Evolutionary conservation across 2,329 filamentous ascomycete genomes (phyloP).

Genomic region (Claviceps sorghi): DNA sequence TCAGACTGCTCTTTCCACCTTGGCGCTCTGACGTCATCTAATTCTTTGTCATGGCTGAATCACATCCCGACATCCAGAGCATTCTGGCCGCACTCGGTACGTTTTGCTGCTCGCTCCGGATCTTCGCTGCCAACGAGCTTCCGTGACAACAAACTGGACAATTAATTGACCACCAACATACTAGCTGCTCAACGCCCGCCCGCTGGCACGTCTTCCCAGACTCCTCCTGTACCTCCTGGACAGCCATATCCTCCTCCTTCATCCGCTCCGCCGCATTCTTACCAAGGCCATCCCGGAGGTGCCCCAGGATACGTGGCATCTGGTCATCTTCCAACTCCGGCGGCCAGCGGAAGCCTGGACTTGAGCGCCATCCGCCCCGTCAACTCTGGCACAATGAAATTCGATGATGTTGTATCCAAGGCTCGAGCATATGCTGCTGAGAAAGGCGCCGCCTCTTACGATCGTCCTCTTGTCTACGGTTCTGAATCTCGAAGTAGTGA

Average conservation of each 20-base stretch:
- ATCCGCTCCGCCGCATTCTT: slow-evolving; percentile 19
- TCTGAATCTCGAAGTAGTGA: slow-evolving; percentile 20
- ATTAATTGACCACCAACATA: slow-evolving; percentile 1
- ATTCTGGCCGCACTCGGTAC: slow-evolving; percentile 35
- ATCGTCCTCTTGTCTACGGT: slow-evolving; percentile 36
- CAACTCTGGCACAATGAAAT: slow-evolving; percentile 67
- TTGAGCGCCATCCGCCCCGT: slow-evolving; percentile 66
- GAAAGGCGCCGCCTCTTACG: slow-evolving; percentile 54
- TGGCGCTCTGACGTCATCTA: not conserved
- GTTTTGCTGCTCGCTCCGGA: slow-evolving; percentile 8
- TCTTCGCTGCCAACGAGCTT: not conserved
- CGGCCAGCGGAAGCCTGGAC: slow-evolving; percentile 62
- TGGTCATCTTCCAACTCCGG: slow-evolving; percentile 49
- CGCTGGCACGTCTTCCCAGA: slow-evolving; percentile 27
- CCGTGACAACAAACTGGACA: too few relatives aligned
- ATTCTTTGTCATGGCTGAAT: slow-evolving; percentile 21
- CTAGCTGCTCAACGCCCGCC: slow-evolving; percentile 30
- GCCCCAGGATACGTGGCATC: slow-evolving; percentile 22
- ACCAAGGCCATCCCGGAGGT: slow-evolving; percentile 23
- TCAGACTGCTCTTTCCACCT: not conserved
- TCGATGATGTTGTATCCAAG: slow-evolving; percentile 72
- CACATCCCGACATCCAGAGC: slow-evolving; percentile 28
- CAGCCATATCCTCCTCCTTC: slow-evolving; percentile 26
- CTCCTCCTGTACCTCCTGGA: slow-evolving; percentile 22
- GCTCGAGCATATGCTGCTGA: slow-evolving; percentile 70